Evolutionary conservation across 257 asterid genomes (phyloP).

Genomic region (Rhazya stricta): DNA sequence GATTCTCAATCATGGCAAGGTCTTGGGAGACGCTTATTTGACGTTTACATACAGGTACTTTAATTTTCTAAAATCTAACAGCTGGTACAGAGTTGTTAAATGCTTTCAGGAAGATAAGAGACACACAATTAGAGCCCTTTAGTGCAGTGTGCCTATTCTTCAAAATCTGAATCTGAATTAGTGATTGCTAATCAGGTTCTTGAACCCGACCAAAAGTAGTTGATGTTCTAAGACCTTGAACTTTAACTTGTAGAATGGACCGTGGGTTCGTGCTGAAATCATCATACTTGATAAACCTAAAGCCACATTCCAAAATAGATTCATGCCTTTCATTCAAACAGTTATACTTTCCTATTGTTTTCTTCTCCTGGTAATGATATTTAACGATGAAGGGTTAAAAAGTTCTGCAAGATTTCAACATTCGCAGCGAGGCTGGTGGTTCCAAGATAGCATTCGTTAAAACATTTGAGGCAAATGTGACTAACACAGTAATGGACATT

Average conservation of each 20-base stretch:
- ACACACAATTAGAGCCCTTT: background rate
- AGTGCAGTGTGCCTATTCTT: background rate
- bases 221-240: background rate
- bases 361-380: background rate
- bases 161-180: background rate
- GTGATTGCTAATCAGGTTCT: background rate
- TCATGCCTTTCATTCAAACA: too few relatives aligned
- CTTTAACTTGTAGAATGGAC: too few relatives aligned
- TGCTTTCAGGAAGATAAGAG: background rate
- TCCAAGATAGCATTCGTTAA: slow-evolving; percentile 45
- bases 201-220: background rate
- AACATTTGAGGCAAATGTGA: slow-evolving; percentile 47
- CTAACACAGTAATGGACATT: slow-evolving; percentile 42
- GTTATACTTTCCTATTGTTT: background rate
- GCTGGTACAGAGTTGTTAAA: background rate
- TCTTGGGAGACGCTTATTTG: slow-evolving; percentile 53
- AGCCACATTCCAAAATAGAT: background rate
- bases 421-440: slow-evolving; percentile 48
- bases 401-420: slow-evolving; percentile 47
- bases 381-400: slow-evolving; percentile 37
- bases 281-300: background rate
- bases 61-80: background rate
- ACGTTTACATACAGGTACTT: slow-evolving; percentile 50
- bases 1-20: slow-evolving; percentile 51
- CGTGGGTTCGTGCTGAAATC: too few relatives aligned